Base-by-base conservation (phyloP, 2,329 filamentous ascomycete genomes). In the Aspergillus sp. region DNA sequence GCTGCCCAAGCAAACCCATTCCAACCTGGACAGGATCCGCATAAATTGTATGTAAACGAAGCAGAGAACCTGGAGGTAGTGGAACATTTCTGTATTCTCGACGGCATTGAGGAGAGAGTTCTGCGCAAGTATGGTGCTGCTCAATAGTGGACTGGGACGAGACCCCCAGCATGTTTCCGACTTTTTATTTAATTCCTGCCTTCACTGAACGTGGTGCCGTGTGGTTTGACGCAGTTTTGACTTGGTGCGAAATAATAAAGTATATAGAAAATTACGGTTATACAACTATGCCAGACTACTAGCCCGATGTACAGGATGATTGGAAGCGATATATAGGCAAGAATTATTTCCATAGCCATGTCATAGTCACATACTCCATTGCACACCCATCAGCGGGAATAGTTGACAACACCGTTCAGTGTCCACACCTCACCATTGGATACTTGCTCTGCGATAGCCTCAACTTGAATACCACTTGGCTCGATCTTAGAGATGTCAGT, bases 61-160 rank as follows among this genome's bases (percentile, higher is more conserved):
- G 90, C 90, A 3, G 95, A 99, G 82, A 99, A 99, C 75, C 76
- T 99, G 61, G 93, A 96, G 66, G 95, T 99, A 22, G 84, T 96
- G 69, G 93, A 96, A 73, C 93, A 98, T 75, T 90, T 91, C 73
- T 97, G 90, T 68, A 91, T 97, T 62, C 79, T 98, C 58, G 90
- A 96, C 67, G 89, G 89, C 17, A 88, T 97, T 57, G 93, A 97
- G 79, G 85, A 92, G 70, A 86, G 95, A 71, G 79, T 99, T 58
- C 78, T 98, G 68, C 82, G 82, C 70, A 77, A 75, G 49, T 68
- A 73, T 64, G 71, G 65, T 33, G 60, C 65, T 15, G 48, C 47
- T 19, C 30, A 45, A 45, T 52, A 48, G 15, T 33, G 11, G 8
- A 12, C 11, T 9, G 34, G n/a, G 51, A 40, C 34, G 34, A 19